Conservation (phyloP, 345 rosid species). For the Cochlearia excelsa region DNA sequence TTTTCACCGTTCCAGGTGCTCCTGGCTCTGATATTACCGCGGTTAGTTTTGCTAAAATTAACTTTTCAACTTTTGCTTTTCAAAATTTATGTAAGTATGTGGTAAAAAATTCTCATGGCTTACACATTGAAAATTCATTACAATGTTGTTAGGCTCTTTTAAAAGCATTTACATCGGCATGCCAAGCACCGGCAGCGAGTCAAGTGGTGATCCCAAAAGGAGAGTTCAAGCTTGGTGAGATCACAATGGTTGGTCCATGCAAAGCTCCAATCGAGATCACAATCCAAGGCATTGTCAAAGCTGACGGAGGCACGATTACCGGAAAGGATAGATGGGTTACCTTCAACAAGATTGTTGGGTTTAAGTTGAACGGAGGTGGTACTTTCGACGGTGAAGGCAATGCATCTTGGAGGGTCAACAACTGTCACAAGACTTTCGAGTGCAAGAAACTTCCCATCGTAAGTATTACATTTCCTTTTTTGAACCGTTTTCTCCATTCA, state of each 20-base stretch:
- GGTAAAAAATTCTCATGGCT: too few relatives aligned
- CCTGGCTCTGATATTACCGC: conserved; percentile 32
- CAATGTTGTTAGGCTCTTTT: conserved; percentile 14
- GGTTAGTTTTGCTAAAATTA: conserved; percentile 1
- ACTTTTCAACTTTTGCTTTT: neutral
- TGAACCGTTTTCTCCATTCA: too few relatives aligned
- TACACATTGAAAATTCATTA: too few relatives aligned
- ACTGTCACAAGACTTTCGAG: conserved; percentile 31
- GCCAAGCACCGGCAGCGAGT: conserved; percentile 21
- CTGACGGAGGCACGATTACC: neutral
- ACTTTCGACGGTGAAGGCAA: conserved; percentile 36
- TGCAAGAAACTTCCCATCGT: conserved; percentile 40
- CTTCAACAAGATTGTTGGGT: neutral
- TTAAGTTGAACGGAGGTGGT: conserved; percentile 32
- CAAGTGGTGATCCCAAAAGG: conserved; percentile 35
- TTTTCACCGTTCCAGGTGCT: conserved; percentile 9
- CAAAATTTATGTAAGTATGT: neutral
- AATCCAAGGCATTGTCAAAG: conserved; percentile 25
- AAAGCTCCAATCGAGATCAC: conserved; percentile 25
- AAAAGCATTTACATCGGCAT: conserved; percentile 30
- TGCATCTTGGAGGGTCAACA: conserved; percentile 34
- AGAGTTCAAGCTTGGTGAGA: conserved; percentile 27
- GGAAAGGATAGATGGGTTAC: conserved; percentile 33
- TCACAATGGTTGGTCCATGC: conserved; percentile 29
- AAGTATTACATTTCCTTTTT: neutral